Conservation (phyloP, 2,329 filamentous ascomycete genomes). For the Sporothrix pseudoabietina region DNA sequence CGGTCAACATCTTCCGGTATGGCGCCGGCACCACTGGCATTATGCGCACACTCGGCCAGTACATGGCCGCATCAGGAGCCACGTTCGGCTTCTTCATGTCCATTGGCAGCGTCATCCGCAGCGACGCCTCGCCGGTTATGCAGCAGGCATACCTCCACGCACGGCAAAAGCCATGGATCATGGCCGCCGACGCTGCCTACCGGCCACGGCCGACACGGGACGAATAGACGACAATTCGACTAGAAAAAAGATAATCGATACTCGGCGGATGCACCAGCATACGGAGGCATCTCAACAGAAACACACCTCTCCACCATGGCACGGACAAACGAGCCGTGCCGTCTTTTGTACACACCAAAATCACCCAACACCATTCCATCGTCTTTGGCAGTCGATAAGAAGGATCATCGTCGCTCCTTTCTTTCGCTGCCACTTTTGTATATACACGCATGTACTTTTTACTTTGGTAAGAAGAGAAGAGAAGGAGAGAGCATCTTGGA, state of each 20-base stretch:
- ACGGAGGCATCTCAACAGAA: neutral
- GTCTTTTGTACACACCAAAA: neutral
- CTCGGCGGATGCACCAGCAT: neutral
- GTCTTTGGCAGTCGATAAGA: neutral
- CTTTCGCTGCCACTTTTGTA: constrained; percentile 11
- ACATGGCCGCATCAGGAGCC: constrained; percentile 91
- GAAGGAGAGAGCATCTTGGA: neutral
- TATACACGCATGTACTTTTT: constrained; percentile 14
- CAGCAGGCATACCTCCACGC: constrained; percentile 75
- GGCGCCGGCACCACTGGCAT: constrained; percentile 92
- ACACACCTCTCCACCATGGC: constrained; percentile 14
- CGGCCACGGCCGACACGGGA: constrained; percentile 40
- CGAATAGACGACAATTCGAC: constrained; percentile 25
- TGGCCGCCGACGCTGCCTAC: constrained; percentile 48
- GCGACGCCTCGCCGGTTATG: constrained; percentile 73
- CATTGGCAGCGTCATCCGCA: constrained; percentile 93
- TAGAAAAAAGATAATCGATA: neutral
- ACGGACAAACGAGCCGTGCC: neutral
- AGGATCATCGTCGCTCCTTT: too few species aligned
- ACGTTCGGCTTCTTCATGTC: constrained; percentile 99
- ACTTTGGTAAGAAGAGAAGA: neutral
- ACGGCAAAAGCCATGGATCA: constrained; percentile 72
- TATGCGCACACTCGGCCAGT: constrained; percentile 91
- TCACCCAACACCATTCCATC: constrained; percentile 10
- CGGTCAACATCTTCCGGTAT: constrained; percentile 92